Base-by-base conservation (phyloP, 1,139 yeast genomes). In the Taiozyma sp. region DNA sequence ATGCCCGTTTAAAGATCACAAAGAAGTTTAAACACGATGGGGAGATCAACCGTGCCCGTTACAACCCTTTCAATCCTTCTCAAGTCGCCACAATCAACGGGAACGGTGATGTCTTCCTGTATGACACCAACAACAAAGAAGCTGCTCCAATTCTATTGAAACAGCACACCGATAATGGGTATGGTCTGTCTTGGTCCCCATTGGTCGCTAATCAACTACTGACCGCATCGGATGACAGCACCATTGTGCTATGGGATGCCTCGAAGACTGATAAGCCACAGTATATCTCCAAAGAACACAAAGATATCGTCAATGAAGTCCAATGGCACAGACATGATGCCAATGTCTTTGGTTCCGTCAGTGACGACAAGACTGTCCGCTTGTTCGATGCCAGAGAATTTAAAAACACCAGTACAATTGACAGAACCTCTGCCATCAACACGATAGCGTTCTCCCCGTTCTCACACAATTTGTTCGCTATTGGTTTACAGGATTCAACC, bases 31-130 rank as follows among this genome's bases (percentile, higher is more conserved):
- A 68, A 42, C 82, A 79, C 56, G 68, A 72, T 8, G 74, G 74
- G 2, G 96, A 87, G 63, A 81, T 91, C 50, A 88, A 90, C 62
- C 75, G 91, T 56, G 96, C 96, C 6, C 78, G 97, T 44, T 83
- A 80, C 62, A 81, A 85, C 79, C 96, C 97, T 0, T 85, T 81
- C 58, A 77, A 84, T 58, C 74, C 88, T 4, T 76, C 73, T 43
- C 66, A 81, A 0, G 77, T 90, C 14, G 93, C 96, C 3, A 82
- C 96, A 0, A 83, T 90, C 57, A 82, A 86, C 55, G 95, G 91
- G 1, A 67, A 69, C 4, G 98, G 99, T 26, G 80, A 77, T 46
- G 80, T 86, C 1, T 82, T 75, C 56, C 66, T 91, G n/a, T 88
- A 86, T 66, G 52, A 62, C 32, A 51, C 53, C 13, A 78, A 83